Base-by-base conservation (phyloP, 2,329 filamentous ascomycete species). In the Lachnellula cervina region DNA sequence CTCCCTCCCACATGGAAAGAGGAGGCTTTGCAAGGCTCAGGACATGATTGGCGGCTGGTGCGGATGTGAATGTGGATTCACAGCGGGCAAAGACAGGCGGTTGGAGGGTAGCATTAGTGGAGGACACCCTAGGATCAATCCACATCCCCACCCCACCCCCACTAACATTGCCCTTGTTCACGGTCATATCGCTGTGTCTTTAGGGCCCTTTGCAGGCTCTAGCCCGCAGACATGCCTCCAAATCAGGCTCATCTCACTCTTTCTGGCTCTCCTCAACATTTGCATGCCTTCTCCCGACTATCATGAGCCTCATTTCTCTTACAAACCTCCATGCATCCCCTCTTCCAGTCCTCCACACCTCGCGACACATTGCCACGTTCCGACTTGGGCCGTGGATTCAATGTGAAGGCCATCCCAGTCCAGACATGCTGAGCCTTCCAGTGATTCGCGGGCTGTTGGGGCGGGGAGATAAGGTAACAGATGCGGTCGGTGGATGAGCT, bases 401-500 rank as follows among this genome's bases (percentile, higher is more conserved):
- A 54, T 55, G 59, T 61, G 59, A 49, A 59, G 59, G 45, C 17
- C 35, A 55, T 47, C 57, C 54, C 35, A 35, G 51, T 56, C 17
- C 51, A 45, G 28, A 40, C 13, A 19, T 43, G 44, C 40, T 50
- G 51, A 43, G 51, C 50, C 28, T 44, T 38, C 23, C 48, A 40
- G 16, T 59, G 59, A 62, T 62, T 62, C 57, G 59, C 48, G 57
- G 59, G 49, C 43, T 44, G 37, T 42, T 35, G 32, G 49, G 52
- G 59, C 54, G 48, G 55, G 59, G 57, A 60, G 59, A 62, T 62
- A 62, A 60, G 59, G 60, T 62, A 62, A 62, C 59, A 42, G 40
- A 48, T 14, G 35, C 34, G 46, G 14, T 40, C 53, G 50, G 53
- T 55, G 44, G 59, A 56, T 45, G 57, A 55, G 49, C 51, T 59